Evolutionary conservation across 441 rosid genomes (phyloP).

Genomic region (Omphalea diandra): DNA sequence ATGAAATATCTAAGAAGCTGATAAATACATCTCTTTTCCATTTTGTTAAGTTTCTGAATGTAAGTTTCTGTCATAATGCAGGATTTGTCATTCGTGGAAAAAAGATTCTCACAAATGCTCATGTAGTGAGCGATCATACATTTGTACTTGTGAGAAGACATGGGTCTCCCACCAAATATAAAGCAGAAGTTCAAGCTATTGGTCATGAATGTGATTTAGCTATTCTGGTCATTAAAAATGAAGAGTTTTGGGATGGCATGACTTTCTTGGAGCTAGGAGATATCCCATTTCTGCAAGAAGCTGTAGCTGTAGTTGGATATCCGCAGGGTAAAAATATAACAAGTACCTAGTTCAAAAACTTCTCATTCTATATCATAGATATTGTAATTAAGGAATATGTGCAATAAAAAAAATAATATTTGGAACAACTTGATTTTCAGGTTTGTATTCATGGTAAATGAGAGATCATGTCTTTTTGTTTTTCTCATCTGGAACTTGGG

Average conservation of each 20-base stretch:
- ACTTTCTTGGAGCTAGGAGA: constrained; percentile 72
- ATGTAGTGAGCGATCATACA: constrained; percentile 82
- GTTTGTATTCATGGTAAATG: background rate
- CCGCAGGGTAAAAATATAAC: constrained; percentile 48
- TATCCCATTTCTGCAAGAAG: constrained; percentile 68
- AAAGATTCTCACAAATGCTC: constrained; percentile 81
- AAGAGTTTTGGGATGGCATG: constrained; percentile 68
- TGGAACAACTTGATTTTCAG: background rate
- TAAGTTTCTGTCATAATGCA: constrained; percentile 14
- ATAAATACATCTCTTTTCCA: background rate
- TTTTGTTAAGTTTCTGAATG: background rate
- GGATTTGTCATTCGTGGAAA: constrained; percentile 65
- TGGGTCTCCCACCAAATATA: constrained; percentile 67
- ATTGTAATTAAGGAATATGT: background rate
- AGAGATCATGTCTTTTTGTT: background rate
- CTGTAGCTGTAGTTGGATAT: constrained; percentile 77
- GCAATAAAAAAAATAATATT: background rate
- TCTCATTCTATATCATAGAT: background rate
- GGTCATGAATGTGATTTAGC: constrained; percentile 93
- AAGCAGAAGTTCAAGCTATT: constrained; percentile 67
- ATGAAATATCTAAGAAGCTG: background rate
- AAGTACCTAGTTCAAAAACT: background rate
- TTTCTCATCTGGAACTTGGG: background rate
- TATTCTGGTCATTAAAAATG: constrained; percentile 54
- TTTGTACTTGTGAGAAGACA: constrained; percentile 87